Evolutionary conservation across 106 monocot genomes (phyloP).

Genomic region (Platanthera zijinensis): DNA sequence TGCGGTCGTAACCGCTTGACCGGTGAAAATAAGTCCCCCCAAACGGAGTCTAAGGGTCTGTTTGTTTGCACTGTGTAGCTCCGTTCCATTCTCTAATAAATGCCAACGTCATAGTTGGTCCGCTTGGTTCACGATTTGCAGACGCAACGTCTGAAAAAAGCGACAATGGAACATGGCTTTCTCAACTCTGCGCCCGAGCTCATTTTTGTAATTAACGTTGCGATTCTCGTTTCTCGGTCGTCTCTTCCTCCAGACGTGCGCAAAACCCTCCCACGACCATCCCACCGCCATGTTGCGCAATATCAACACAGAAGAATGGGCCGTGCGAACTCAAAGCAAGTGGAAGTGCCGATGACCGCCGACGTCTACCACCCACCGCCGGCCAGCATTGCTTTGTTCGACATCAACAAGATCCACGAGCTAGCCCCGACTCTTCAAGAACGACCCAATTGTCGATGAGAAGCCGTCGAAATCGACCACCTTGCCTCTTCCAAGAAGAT

Average conservation of each 20-base stretch:
- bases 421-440: slow-evolving; percentile 75
- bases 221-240: no score
- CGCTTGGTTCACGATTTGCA: no score
- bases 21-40: no score
- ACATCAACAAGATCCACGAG: slow-evolving; percentile 64
- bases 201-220: no score
- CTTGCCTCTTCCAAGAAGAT: slow-evolving; percentile 60
- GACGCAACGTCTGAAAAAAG: no score
- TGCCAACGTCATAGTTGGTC: no score
- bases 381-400: slow-evolving; percentile 75
- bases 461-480: slow-evolving; percentile 31
- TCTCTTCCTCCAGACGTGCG: neutral
- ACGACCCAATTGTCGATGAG: neutral
- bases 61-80: no score
- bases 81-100: no score
- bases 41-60: no score
- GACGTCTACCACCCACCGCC: slow-evolving; percentile 68
- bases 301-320: slow-evolving; percentile 38
- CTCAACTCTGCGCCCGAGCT: no score
- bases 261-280: neutral
- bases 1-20: no score
- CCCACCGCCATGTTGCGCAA: neutral
- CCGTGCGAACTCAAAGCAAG: slow-evolving; percentile 61
- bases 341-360: slow-evolving; percentile 22
- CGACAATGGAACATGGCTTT: no score